Evolutionary conservation across 192 early-diverging fungal genomes (phyloP), one percentile per base, ranked within the genome.

Genomic region (Spizellomyces punctatus): DNA sequence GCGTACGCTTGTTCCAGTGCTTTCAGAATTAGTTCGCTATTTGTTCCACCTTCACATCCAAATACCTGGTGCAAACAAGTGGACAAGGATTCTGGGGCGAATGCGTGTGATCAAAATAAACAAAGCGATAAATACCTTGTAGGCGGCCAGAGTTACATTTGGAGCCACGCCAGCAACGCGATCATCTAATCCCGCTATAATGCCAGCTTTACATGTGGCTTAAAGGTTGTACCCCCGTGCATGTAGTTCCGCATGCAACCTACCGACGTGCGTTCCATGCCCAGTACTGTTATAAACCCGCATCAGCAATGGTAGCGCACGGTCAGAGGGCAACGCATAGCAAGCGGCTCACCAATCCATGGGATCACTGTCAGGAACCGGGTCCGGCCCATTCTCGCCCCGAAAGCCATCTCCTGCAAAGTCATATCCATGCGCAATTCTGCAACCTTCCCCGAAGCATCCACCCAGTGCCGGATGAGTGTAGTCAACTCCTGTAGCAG

Each of bases 391-490:
- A 12, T n/a, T 54, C 17, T 19, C 50, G 12, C 50, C 50, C 0
- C 0, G 14, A 54, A 54, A 54, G 50, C 50, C 55, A 41, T 68
- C 68, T 10, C 68, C 68, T 8, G 61, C 68, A 27, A 70, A 46
- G 47, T 70, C 68, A 22, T 62, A 46, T 46, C 68, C 68, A 27
- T 48, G 44, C 5, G 58, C 16, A 59, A 70, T 49, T 36, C 61
- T 70, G 68, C 57, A 70, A 6, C 68, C 58, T 1, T 12, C 14
- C 8, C 68, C 68, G 41, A 70, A 60, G 42, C 68, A 59, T 14
- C 68, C 68, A 46, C 68, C 68, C 42, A 70, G 58, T 3, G 68
- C 68, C 8, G 68, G 68, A 46, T 70, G 68, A 8, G 41, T 59
- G 41, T 46, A 70, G 58, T 70, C 55, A 21, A 70, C 55, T 45